These are phyloP conservation scores for Monosporascus sp. DNA, from an alignment of 2,329 filamentous ascomycete species.

Conservation along the genomic window DNA sequence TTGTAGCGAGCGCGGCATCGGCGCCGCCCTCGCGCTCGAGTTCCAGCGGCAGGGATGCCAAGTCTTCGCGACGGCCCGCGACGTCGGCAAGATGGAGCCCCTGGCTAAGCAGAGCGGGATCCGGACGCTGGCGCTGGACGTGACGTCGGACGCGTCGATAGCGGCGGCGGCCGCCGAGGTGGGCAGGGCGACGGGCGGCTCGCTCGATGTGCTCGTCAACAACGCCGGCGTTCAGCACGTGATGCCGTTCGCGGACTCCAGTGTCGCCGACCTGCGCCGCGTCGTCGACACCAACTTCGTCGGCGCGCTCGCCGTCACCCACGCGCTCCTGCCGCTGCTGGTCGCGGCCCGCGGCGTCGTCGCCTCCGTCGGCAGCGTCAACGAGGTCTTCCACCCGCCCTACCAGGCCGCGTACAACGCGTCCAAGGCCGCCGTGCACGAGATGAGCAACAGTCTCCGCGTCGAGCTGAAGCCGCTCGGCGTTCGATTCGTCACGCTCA, in stretches of 20 bases:
- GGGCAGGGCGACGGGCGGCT: slow-evolving; percentile 3
- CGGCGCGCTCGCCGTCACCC: slow-evolving; percentile 25
- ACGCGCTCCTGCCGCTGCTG: slow-evolving; percentile 26
- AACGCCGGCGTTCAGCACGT: slow-evolving; percentile 20
- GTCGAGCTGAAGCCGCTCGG: slow-evolving; percentile 27
- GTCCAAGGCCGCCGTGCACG: slow-evolving; percentile 25
- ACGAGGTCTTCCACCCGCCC: slow-evolving; percentile 23
- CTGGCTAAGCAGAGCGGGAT: slow-evolving; percentile 17
- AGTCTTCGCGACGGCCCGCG: slow-evolving; percentile 19
- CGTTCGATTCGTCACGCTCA: slow-evolving; percentile 23
- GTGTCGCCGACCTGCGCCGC: slow-evolving; percentile 9
- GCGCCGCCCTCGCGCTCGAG: slow-evolving; percentile 16
- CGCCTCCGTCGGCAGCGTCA: slow-evolving; percentile 24
- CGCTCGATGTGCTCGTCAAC: slow-evolving; percentile 22
- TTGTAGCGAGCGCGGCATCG: slow-evolving; percentile 17
- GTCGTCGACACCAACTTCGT: slow-evolving; percentile 25
- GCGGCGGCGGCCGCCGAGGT: slow-evolving; percentile 11
- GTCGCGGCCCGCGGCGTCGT: slow-evolving; percentile 17
- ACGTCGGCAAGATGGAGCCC: slow-evolving; percentile 15
- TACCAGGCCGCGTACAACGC: slow-evolving; percentile 26
- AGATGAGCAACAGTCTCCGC: slow-evolving; percentile 19
- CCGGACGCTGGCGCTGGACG: slow-evolving; percentile 23
- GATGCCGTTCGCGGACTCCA: slow-evolving; percentile 18
- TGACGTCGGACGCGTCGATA: slow-evolving; percentile 22
- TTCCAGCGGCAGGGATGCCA: background rate